Base-by-base conservation (phyloP, 2,329 filamentous ascomycete genomes). In the Colletotrichum melonis region DNA sequence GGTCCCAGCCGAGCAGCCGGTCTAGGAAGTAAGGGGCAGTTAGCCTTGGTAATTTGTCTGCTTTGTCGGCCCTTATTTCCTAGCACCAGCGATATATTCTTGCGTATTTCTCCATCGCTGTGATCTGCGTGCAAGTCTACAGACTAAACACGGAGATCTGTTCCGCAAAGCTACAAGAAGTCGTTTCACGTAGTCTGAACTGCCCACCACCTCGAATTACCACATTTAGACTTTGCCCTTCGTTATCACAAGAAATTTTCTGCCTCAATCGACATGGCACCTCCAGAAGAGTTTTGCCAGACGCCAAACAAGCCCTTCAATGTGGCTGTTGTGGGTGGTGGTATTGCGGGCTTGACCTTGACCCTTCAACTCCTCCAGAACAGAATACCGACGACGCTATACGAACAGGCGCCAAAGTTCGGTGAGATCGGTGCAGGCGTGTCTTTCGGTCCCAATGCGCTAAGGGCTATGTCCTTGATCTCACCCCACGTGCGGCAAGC, bases 371-470 rank as follows among this genome's bases (percentile, higher is more conserved):
- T 89, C 0, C 80, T 85, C 54, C 80, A 80, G 2, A 85, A 86
- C 46, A 78, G 79, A 2, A 77, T 89, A 19, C 76, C 80, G 0
- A 86, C 83, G 72, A 85, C 79, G 0, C 63, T 89, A 2, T 89
- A 87, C 74, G 88, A 89, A 75, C 83, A 85, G 12, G 82, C 86
- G 0, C 56, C 80, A 0, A 76, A 78, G 2, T 84, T 87, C 65
- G 80, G 82, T 3, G 86, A 88, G 75, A 85, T 86, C 69, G 88
- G 88, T 0, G 87, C 88, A 0, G 88, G 87, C 8, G 86, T 89
- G 30, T 87, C 85, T 3, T 86, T 88, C 75, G 85, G 83, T 8
- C 86, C 86, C n/a, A 88, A 88, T 73, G 86, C 87, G 2, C 83
- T 88, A 74, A 80, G 80, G 12, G 86, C 86, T 16, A 84, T 89